Evolutionary conservation across 768 basidiomycete species (phyloP).

Genomic region (Mycena chlorophos): DNA sequence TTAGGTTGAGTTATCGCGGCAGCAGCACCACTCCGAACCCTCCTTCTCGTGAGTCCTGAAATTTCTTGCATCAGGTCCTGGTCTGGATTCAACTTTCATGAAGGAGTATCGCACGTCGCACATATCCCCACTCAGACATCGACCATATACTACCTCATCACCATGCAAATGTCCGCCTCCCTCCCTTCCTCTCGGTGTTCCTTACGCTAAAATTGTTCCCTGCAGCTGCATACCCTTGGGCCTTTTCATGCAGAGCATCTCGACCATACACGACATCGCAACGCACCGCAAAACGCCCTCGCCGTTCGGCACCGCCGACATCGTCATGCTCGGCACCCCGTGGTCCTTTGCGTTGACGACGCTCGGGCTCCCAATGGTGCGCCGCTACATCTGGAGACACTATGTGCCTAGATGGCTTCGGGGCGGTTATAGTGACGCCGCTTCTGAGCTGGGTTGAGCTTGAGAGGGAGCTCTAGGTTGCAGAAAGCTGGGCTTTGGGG

Average conservation of each 20-base stretch:
- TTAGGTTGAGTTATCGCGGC: not conserved
- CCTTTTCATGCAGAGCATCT: constrained; percentile 50
- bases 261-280: constrained; percentile 52
- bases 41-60: not conserved
- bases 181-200: not conserved
- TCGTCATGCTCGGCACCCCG: constrained; percentile 56
- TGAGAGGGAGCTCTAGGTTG: too few relatives aligned
- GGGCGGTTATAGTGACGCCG: too few relatives aligned
- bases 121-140: constrained; percentile 36
- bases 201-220: constrained; percentile 13
- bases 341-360: constrained; percentile 54
- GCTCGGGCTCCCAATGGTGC: not conserved
- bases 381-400: not conserved
- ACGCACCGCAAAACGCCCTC: constrained; percentile 39
- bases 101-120: constrained; percentile 27
- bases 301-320: constrained; percentile 65
- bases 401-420: too few relatives aligned
- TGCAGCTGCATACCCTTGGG: constrained; percentile 47
- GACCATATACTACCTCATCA: constrained; percentile 51
- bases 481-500: too few relatives aligned
- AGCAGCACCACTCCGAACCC: not conserved
- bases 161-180: constrained; percentile 53
- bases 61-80: not conserved
- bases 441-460: too few relatives aligned
- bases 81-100: constrained; percentile 15